Conservation (phyloP, 805 yeast species). For the Ogataea nakhonphanomensis region DNA sequence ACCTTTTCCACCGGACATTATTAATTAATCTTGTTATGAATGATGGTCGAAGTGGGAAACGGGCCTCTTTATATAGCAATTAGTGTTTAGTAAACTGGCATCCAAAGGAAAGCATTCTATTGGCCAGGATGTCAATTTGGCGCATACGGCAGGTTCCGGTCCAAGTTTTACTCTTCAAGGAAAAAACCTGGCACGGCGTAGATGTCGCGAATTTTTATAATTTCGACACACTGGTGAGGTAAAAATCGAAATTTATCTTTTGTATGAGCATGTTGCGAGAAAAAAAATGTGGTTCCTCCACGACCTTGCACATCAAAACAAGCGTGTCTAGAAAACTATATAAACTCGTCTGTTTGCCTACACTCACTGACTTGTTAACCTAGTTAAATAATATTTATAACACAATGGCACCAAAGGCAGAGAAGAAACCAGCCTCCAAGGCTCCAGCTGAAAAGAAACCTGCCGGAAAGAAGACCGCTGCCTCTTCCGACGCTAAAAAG, state of each 20-base stretch:
- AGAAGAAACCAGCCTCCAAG: constrained; percentile 80
- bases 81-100: constrained; percentile 2
- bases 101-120: neutral
- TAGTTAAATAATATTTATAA: constrained; percentile 2
- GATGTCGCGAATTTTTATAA: constrained; percentile 19
- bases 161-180: constrained; percentile 17
- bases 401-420: constrained; percentile 63
- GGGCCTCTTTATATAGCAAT: constrained; percentile 10
- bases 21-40: constrained; percentile 5
- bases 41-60: neutral
- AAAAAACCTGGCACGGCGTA: constrained; percentile 23
- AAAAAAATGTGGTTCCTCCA: constrained; percentile 7
- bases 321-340: constrained; percentile 15
- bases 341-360: constrained; percentile 17
- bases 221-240: constrained; percentile 8
- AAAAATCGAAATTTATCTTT: constrained; percentile 11
- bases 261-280: constrained; percentile 20
- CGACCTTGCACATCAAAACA: constrained; percentile 8
- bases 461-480: constrained; percentile 85
- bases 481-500: constrained; percentile 81
- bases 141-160: constrained; percentile 3
- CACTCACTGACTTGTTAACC: constrained; percentile 4
- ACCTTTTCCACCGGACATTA: constrained; percentile 71
- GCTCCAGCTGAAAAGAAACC: constrained; percentile 97
- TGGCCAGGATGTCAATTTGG: constrained; percentile 1